These are phyloP conservation scores for Achaetomiella virescens DNA, from an alignment of 495 filamentous ascomycete genomes.

Conservation along the genomic window DNA sequence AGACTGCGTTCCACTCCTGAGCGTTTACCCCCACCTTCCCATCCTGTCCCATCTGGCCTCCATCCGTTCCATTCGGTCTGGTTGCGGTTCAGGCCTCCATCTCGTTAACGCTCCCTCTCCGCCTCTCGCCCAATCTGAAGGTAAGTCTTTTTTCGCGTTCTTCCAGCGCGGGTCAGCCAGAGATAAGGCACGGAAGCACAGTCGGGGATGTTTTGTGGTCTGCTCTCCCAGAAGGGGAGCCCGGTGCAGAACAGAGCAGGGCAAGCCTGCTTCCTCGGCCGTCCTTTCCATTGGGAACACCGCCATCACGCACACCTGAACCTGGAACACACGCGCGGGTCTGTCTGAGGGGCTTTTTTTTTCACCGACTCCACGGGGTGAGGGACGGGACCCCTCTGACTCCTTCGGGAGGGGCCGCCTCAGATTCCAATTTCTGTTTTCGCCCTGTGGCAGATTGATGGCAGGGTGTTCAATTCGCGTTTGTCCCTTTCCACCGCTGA, in stretches of 20 bases:
- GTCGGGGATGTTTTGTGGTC: neutral
- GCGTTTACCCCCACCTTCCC: slow-evolving; percentile 5
- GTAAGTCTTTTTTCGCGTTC: neutral
- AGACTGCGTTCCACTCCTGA: neutral
- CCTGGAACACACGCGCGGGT: neutral
- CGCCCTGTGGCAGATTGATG: slow-evolving; percentile 12
- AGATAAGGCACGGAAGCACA: slow-evolving; percentile 11
- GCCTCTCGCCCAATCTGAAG: neutral
- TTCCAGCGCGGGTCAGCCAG: neutral
- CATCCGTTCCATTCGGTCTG: neutral
- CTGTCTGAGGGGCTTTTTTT: slow-evolving; percentile 3
- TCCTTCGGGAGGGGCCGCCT: slow-evolving; percentile 18
- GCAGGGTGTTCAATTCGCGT: slow-evolving; percentile 18
- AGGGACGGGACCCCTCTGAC: slow-evolving; percentile 12
- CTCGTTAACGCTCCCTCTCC: neutral
- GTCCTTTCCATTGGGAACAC: slow-evolving; percentile 4
- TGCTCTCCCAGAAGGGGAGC: slow-evolving; percentile 13
- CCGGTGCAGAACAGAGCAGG: neutral
- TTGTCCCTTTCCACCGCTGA: slow-evolving; percentile 21
- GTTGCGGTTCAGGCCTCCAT: neutral
- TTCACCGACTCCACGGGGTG: slow-evolving; percentile 27
- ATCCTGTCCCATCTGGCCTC: neutral
- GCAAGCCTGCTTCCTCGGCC: slow-evolving; percentile 3
- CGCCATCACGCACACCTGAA: neutral
- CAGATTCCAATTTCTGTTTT: slow-evolving; percentile 22